phyloP scores from a whole-genome alignment of 805 yeast species.

The Saccharomycopsis lassenensis region DNA sequence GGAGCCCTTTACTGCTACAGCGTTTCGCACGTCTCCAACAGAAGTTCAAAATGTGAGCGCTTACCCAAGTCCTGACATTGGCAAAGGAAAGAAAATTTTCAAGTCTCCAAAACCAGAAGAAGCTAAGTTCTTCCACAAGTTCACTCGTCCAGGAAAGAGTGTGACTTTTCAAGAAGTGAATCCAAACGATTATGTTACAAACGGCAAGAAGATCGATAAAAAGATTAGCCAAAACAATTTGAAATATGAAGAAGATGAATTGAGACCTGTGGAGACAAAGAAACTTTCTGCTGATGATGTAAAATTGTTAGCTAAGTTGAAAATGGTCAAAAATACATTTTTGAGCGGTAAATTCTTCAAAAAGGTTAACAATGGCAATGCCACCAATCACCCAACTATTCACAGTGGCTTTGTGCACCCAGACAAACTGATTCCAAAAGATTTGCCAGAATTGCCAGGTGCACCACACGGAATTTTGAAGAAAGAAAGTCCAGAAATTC shows the following conservation, averaged over 20 bases:
- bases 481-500: too few relatives aligned
- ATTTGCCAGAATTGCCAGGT: too few relatives aligned
- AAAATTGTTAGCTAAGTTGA: slow-evolving; percentile 15
- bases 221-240: slow-evolving; percentile 3
- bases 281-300: slow-evolving; percentile 12
- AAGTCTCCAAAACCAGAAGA: too few relatives aligned
- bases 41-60: too few relatives aligned
- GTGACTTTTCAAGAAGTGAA: neutral
- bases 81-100: too few relatives aligned
- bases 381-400: neutral
- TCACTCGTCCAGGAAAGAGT: too few relatives aligned
- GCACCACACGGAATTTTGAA: too few relatives aligned
- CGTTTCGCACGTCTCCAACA: slow-evolving; percentile 11
- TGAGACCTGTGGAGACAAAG: neutral
- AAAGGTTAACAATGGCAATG: neutral
- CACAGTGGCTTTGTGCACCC: neutral
- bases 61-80: too few relatives aligned
- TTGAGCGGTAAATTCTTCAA: slow-evolving; percentile 8
- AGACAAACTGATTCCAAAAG: neutral
- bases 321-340: slow-evolving; percentile 10
- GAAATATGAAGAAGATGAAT: neutral
- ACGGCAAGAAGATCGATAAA: slow-evolving; percentile 13
- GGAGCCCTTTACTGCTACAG: slow-evolving; percentile 10
- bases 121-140: too few relatives aligned
- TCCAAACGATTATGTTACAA: slow-evolving; percentile 10